A percentile compares a stretch with the other conserved stretches of the same genome.
Evolutionary conservation across 345 rosid genomes (phyloP).

Genomic region (Salix suchowensis): DNA sequence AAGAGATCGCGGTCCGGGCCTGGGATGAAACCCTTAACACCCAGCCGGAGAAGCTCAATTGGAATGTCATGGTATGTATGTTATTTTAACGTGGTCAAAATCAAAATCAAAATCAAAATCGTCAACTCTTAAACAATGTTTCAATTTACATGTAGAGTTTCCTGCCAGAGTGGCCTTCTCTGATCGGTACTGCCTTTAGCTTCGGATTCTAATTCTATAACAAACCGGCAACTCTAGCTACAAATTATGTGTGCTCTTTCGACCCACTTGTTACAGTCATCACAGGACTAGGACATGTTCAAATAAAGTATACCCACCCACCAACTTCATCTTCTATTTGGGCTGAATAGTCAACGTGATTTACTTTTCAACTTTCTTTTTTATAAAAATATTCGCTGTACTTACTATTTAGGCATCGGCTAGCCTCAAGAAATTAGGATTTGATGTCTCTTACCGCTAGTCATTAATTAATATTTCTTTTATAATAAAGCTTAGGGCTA

Average conservation of each 20-base stretch:
- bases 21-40: conserved; percentile 92
- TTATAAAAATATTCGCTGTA: not conserved
- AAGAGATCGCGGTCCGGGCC: conserved; percentile 86
- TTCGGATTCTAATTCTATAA: not conserved
- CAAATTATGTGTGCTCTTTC: not conserved
- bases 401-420: not conserved
- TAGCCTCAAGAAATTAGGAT: not conserved
- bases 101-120: too few relatives aligned
- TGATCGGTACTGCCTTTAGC: not conserved
- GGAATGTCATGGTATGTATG: conserved; percentile 81
- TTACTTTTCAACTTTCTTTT: too few relatives aligned
- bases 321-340: not conserved
- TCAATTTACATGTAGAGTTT: not conserved
- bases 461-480: too few relatives aligned
- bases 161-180: not conserved
- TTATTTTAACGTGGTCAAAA: too few relatives aligned
- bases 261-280: not conserved
- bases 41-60: conserved; percentile 89
- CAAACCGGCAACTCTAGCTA: not conserved
- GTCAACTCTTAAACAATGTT: not conserved
- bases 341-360: not conserved
- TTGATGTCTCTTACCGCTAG: not conserved
- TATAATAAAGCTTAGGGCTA: too few relatives aligned
- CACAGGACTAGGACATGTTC: not conserved
- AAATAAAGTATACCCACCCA: too few relatives aligned